Base-by-base conservation (phyloP, 2,329 filamentous ascomycete species). In the Zymoseptoria tritici region DNA sequence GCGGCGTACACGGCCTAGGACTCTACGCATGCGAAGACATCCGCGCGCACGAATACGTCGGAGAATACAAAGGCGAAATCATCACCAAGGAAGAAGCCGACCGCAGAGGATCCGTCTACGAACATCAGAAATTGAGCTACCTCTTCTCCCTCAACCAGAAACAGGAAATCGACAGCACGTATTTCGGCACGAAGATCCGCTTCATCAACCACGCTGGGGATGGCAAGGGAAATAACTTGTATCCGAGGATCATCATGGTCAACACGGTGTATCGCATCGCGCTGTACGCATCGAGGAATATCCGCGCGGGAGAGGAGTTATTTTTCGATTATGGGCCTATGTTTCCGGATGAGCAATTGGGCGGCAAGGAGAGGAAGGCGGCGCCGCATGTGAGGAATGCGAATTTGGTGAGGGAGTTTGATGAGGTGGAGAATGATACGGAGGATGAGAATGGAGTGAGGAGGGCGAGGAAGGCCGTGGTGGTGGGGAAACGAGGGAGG, bases 31-130 rank as follows among this genome's bases (percentile, higher is more conserved):
- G 85, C 3, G 85, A 90, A 68, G 78, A 84, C 57, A 85, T 91
- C 61, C 77, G 77, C 3, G 80, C 82, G 61, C 84, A 86, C 56
- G 86, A 89, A n/a, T 93, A 89, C 65, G 79, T 94, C 19, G 87
- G 89, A 31, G 90, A 94, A 71, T 94, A 94, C 71, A 85, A 85
- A 1, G 90, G 90, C 53, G 90, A 94, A 71, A 79, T 91, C 9
- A 86, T 93, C 59, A 85, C 83, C 4, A 81, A 83, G 49, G 80
- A 85, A 54, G 89, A 92, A 71, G 85, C 84, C 3, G 83, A 89
- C 22, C 82, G 88, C 3, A 81, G 89, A 46, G 86, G 87, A 73
- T 85, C 85, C 58, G 81, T 88, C 57, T 82, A 85, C 63, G 80
- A 83, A 58, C 75, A 80, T 52, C 81, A 83, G 21, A 83, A 83